Percentiles rank a stretch among this genome's conserved stretches.
Conservation (phyloP, 2,329 filamentous ascomycete genomes). For the Neocatenulostroma microsporum region DNA sequence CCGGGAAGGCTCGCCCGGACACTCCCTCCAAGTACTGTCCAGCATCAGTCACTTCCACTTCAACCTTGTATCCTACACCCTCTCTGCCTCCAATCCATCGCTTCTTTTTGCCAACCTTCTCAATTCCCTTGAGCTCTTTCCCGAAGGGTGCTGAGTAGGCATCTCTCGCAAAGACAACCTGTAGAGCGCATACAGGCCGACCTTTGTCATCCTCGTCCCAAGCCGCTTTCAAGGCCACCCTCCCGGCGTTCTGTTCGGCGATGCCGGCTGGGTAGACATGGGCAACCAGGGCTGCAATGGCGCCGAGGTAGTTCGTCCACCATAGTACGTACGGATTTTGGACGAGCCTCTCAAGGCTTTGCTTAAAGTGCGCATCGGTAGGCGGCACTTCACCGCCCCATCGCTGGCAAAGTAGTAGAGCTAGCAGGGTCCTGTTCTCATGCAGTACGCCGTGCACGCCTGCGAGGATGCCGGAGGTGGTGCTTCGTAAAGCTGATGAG, state of each 20-base stretch:
- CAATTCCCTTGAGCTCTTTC: conserved; percentile 37
- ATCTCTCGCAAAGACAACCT: conserved; percentile 32
- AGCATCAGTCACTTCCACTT: conserved; percentile 19
- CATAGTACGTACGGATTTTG: conserved; percentile 47
- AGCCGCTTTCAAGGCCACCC: conserved; percentile 34
- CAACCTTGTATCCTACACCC: conserved; percentile 35
- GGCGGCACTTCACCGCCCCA: conserved; percentile 62
- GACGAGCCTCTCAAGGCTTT: conserved; percentile 46
- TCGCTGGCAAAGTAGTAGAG: conserved; percentile 62
- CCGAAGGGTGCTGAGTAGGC: conserved; percentile 36
- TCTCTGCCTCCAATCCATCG: conserved; percentile 42
- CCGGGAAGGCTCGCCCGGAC: no score
- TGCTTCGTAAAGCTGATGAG: conserved; percentile 63
- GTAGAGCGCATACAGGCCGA: conserved; percentile 38
- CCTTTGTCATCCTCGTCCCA: conserved; percentile 37
- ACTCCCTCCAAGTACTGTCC: no score
- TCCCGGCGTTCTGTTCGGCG: conserved; percentile 31
- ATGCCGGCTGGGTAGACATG: conserved; percentile 55
- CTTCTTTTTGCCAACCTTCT: conserved; percentile 55
- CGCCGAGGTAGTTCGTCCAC: conserved; percentile 59
- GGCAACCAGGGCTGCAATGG: conserved; percentile 51
- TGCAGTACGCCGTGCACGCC: conserved; percentile 68
- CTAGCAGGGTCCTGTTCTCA: conserved; percentile 60
- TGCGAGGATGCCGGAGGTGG: conserved; percentile 60
- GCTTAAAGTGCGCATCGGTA: conserved; percentile 49